A percentile compares a stretch with the other conserved stretches of the same genome.
Evolutionary conservation across 2,329 filamentous ascomycete genomes (phyloP).

Genomic region (Pyrenochaeta sp.): DNA sequence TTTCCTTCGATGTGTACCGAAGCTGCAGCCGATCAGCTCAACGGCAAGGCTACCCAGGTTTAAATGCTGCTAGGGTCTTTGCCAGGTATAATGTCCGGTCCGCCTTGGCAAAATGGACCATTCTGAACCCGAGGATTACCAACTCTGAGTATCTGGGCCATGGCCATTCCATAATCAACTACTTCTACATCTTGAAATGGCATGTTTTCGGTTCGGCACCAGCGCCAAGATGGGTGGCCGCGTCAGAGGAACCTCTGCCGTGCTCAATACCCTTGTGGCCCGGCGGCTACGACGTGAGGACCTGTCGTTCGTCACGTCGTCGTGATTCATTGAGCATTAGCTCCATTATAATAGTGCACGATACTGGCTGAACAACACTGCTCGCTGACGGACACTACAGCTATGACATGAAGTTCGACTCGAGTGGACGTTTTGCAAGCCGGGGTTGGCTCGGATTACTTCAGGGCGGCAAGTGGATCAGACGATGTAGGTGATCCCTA

Average conservation of each 20-base stretch:
- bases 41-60: conserved; percentile 16
- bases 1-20: neutral
- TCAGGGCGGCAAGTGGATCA: neutral
- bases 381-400: neutral
- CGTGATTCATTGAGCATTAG: conserved; percentile 5
- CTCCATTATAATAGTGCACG: conserved; percentile 4
- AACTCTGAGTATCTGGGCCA: conserved; percentile 34
- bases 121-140: conserved; percentile 29
- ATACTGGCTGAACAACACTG: neutral
- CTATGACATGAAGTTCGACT: neutral
- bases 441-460: neutral
- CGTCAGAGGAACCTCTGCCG: conserved; percentile 13
- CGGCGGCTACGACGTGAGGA: conserved; percentile 5
- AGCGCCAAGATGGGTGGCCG: conserved; percentile 26
- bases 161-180: conserved; percentile 24
- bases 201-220: conserved; percentile 12
- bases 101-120: conserved; percentile 24
- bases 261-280: conserved; percentile 2
- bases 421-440: neutral
- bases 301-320: conserved; percentile 1
- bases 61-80: conserved; percentile 11
- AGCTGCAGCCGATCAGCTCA: neutral
- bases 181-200: conserved; percentile 15
- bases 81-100: conserved; percentile 5
- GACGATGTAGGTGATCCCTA: neutral